These are phyloP conservation scores for Monilinia aucupariae DNA, from an alignment of 2,329 filamentous ascomycete species.

Conservation along the genomic window DNA sequence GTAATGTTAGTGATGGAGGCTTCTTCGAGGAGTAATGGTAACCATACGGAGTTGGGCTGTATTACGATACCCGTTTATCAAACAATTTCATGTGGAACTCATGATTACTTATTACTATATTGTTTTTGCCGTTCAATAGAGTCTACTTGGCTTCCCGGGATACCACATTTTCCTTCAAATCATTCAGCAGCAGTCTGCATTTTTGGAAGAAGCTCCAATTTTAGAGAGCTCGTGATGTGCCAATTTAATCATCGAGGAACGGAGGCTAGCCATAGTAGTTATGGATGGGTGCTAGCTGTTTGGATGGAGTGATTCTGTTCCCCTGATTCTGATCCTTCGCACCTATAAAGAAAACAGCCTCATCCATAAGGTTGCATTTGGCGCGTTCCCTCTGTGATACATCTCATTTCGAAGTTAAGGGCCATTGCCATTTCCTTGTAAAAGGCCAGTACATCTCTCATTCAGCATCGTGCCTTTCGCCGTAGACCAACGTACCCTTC, in stretches of 20 bases:
- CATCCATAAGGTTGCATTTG: not conserved
- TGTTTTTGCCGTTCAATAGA: not conserved
- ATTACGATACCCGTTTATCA: conserved; percentile 16
- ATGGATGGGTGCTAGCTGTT: not conserved
- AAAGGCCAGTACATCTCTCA: too few relatives aligned
- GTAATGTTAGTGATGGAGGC: conserved; percentile 49
- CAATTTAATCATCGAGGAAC: too few relatives aligned
- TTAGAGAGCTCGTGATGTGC: not conserved
- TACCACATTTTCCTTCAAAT: not conserved
- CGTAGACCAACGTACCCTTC: not conserved
- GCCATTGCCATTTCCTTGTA: not conserved
- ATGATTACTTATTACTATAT: not conserved
- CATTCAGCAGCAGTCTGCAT: conserved; percentile 3
- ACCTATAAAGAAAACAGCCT: not conserved
- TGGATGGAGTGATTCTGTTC: not conserved
- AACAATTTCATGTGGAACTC: conserved; percentile 5
- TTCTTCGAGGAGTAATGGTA: conserved; percentile 47
- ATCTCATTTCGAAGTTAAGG: not conserved
- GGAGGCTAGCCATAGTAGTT: not conserved
- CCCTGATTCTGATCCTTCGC: not conserved
- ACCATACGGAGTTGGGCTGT: conserved; percentile 13
- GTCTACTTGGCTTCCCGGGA: not conserved
- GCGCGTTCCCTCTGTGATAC: not conserved
- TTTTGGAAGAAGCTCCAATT: not conserved
- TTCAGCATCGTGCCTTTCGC: too few relatives aligned